Evolutionary conservation across 2,329 filamentous ascomycete species (phyloP), one percentile per base, ranked within the genome.

Genomic region (Pseudogymnoascus sp.): DNA sequence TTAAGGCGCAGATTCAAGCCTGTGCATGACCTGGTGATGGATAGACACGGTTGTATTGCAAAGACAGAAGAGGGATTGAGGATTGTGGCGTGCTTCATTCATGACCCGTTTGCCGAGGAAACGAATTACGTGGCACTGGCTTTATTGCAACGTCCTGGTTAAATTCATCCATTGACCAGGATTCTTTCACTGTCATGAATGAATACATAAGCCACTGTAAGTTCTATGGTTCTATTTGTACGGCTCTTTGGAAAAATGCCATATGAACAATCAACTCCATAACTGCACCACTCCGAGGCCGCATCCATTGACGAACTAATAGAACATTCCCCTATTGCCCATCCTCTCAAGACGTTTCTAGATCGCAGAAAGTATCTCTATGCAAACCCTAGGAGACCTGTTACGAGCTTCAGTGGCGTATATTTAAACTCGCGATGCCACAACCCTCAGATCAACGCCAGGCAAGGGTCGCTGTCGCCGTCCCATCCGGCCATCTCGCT

Each of bases 81-180:
- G 14, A 19, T 34, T 21, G 48, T 31, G 48, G 51, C 51, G 28
- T 57, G 19, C 13, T 6, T 21, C 8, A 34, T 19, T 19, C 25
- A 34, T 57, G 25, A 3, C 48, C 10, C 3, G n/a, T 19, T 57
- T 57, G 25, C 25, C 51, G 25, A 54, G 25, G 13, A 31, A 54
- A 31, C 25, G 48, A 13, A 34, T 8, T 57, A 57, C 51, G 51
- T 57, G 51, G 28, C 28, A 7, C 28, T 13, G 25, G 1, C 51
- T 57, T 19, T 34, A 57, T 57, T 57, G n/a, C n/a, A 57, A 19
- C 28, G 51, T 57, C 25, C 51, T 57, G n/a, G 51, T n/a, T 57
- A 57, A 57, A 57, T n/a, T 34, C n/a, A 31, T 54, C 25, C n/a
- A 31, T 19, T 16, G n/a, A 14, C 25, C 4, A 31, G n/a, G 48